phyloP scores from a whole-genome alignment of 2,329 filamentous ascomycete species.

The Fusarium pininemorale region DNA sequence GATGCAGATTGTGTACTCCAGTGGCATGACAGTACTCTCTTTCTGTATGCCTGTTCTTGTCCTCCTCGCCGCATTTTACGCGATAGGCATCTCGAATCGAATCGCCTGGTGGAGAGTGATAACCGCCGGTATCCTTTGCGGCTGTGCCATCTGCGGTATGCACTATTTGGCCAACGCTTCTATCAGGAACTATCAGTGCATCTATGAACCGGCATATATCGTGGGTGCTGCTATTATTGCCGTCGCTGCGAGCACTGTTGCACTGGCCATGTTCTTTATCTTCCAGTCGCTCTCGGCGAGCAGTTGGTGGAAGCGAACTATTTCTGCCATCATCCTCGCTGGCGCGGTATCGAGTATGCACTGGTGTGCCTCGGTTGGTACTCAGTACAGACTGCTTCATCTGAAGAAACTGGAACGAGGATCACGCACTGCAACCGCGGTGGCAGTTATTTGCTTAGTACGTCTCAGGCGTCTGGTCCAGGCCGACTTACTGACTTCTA shows the following conservation, averaged over 20 bases:
- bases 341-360: constrained; percentile 88
- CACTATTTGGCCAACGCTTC: constrained; percentile 86
- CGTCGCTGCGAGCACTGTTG: constrained; percentile 73
- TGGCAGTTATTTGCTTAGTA: constrained; percentile 79
- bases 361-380: constrained; percentile 80
- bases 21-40: constrained; percentile 2
- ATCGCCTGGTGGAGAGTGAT: constrained; percentile 67
- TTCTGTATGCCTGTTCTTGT: constrained; percentile 63
- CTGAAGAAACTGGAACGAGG: constrained; percentile 46
- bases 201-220: constrained; percentile 68
- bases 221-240: constrained; percentile 77
- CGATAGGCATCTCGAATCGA: constrained; percentile 68
- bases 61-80: constrained; percentile 76
- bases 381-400: constrained; percentile 67
- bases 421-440: constrained; percentile 70
- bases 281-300: constrained; percentile 79
- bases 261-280: constrained; percentile 80
- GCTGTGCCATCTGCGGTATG: constrained; percentile 82
- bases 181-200: constrained; percentile 78
- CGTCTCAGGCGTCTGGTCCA: constrained; percentile 38
- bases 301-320: constrained; percentile 76
- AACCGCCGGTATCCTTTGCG: constrained; percentile 74
- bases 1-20: constrained; percentile 7
- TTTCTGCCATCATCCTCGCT: constrained; percentile 75
- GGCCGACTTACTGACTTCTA: neutral